Base-by-base conservation (phyloP, 2,329 filamentous ascomycete genomes). In the Knoxdaviesia proteae region DNA sequence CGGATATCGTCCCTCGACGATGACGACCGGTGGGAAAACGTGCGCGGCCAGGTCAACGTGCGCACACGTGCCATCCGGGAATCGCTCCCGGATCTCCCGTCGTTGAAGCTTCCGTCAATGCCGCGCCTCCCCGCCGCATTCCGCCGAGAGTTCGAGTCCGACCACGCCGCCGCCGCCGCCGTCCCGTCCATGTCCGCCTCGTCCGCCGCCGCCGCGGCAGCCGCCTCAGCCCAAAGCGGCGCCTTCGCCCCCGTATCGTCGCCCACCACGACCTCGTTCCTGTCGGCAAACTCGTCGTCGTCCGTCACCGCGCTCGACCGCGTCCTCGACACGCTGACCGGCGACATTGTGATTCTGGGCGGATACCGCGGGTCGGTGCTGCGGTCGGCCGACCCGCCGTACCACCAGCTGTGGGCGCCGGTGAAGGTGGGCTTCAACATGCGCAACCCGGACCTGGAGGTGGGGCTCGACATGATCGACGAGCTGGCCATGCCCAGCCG, bases 361-460 rank as follows among this genome's bases (percentile, higher is more conserved):
- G 88, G 88, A 9, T 94, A 94, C 54, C 71, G 88, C 49, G 88
- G 88, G 4, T 94, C 87, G 0, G 69, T 94, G n/a, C 59, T 96
- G 32, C 76, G 87, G 32, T 92, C 84, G 7, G 80, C 84, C 7
- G 77, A 84, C 47, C 71, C 81, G 6, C 80, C 82, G 4, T 75
- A 88, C 53, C 76, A 84, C n/a, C 84, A 93, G 54, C 62, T 94
- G 0, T 96, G 88, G 88, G 83, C 92, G 2, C 87, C 87, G 0
- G 78, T 94, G 53, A 94, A 94, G 58, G 79, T 94, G 32, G 87
- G 88, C 1, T 62, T 96, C 41, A 94, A 93, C 51, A 72, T 94
- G 47, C 78, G 87, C 44, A 94, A 90, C 54, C 87, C 88, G 2
- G 84, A 96, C 54, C 66, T 96, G 4, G 84, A 93, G 55, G 79